Conservation (phyloP, 768 basidiomycete genomes). For the Chalciporus chontae region DNA sequence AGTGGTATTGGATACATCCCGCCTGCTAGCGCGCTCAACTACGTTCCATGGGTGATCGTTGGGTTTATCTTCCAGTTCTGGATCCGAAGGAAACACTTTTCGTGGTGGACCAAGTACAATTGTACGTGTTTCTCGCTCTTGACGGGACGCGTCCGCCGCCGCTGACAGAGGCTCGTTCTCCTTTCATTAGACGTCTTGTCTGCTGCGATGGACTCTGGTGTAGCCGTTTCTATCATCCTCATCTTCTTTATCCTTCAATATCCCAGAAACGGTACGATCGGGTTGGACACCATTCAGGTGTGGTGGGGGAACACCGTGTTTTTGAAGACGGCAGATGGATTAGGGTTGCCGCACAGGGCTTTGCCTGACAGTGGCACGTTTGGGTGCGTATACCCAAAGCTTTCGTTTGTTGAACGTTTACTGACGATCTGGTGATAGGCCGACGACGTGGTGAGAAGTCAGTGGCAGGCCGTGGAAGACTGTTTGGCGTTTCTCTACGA, state of each 20-base stretch:
- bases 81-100: constrained; percentile 56
- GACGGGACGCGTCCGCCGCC: too few relatives aligned
- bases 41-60: constrained; percentile 61
- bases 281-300: constrained; percentile 43
- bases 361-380: constrained; percentile 20
- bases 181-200: constrained; percentile 58
- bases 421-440: not conserved
- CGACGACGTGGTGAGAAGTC: constrained; percentile 13
- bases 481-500: too few relatives aligned
- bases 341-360: constrained; percentile 7
- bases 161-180: constrained; percentile 15
- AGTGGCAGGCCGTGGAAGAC: too few relatives aligned
- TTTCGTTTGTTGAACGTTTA: not conserved
- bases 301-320: constrained; percentile 72
- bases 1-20: constrained; percentile 59
- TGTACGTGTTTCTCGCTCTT: constrained; percentile 19
- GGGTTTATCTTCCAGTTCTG: constrained; percentile 65
- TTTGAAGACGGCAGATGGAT: constrained; percentile 28
- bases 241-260: constrained; percentile 67
- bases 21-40: constrained; percentile 64
- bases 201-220: constrained; percentile 68
- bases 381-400: constrained; percentile 21
- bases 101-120: constrained; percentile 64
- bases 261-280: constrained; percentile 59
- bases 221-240: constrained; percentile 51